Percentiles rank a stretch among this genome's conserved stretches.
Evolutionary conservation across 768 basidiomycete species (phyloP).

Genomic region (Trametes cingulata): DNA sequence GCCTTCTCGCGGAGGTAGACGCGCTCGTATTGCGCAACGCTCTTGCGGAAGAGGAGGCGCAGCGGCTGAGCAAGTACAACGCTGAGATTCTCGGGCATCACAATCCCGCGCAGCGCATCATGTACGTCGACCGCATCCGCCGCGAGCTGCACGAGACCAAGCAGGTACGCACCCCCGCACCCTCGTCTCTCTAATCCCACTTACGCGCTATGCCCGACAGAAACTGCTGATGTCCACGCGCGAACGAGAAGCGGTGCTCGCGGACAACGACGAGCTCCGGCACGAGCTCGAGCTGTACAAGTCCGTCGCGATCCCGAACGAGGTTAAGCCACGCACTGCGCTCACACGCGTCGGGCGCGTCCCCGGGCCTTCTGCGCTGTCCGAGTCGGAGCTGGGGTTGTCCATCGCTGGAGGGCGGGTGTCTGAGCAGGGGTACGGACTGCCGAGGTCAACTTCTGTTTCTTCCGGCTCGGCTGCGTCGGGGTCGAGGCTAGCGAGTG

Average conservation of each 20-base stretch:
- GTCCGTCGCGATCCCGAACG: conserved; percentile 33
- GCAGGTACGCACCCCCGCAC: conserved; percentile 54
- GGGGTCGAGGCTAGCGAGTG: conserved; percentile 6
- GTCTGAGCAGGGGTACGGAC: neutral
- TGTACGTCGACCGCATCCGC: conserved; percentile 84
- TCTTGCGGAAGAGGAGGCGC: conserved; percentile 79
- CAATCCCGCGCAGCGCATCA: conserved; percentile 83
- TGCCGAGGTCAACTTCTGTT: neutral
- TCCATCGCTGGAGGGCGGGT: neutral
- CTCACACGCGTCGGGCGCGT: conserved; percentile 36
- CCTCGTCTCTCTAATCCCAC: neutral
- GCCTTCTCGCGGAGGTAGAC: conserved; percentile 62
- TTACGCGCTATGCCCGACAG: conserved; percentile 17
- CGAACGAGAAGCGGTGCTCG: conserved; percentile 32
- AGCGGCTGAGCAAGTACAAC: conserved; percentile 76
- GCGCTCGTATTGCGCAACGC: conserved; percentile 68
- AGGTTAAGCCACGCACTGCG: conserved; percentile 34
- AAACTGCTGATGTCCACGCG: conserved; percentile 33
- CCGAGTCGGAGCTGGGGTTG: neutral
- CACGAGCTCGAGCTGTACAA: conserved; percentile 38
- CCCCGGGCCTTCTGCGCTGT: conserved; percentile 14
- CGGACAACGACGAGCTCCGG: conserved; percentile 34
- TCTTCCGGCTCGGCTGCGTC: conserved; percentile 1
- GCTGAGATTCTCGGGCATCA: conserved; percentile 83
- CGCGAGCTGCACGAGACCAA: conserved; percentile 78